phyloP scores from a whole-genome alignment of 305 asterid genomes.

The Coffea humblotiana region DNA sequence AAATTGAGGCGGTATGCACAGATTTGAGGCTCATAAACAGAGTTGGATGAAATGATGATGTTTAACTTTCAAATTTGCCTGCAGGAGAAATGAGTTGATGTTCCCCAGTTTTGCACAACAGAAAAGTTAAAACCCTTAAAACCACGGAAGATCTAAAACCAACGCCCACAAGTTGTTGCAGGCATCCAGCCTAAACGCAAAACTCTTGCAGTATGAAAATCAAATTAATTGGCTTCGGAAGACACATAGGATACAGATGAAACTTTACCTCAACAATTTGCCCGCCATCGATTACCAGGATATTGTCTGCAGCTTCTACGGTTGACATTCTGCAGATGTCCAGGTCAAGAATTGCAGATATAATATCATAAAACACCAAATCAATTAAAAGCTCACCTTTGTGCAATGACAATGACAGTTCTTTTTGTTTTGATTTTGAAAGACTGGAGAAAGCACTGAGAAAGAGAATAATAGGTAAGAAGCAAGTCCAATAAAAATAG shows the following conservation, averaged over 20 bases:
- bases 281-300: conserved; percentile 82
- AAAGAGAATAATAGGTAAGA: neutral
- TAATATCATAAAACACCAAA: neutral
- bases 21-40: neutral
- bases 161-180: neutral
- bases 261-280: conserved; percentile 66
- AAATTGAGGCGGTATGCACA: neutral
- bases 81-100: neutral
- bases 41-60: neutral
- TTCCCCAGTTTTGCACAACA: neutral
- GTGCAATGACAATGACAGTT: conserved; percentile 77
- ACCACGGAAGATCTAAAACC: neutral
- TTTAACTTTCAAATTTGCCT: neutral
- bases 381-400: conserved; percentile 44
- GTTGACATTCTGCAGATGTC: conserved; percentile 68
- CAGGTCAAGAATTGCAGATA: neutral
- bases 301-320: conserved; percentile 78
- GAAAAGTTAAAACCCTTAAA: neutral
- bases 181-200: neutral
- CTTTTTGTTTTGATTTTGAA: conserved; percentile 48
- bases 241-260: neutral
- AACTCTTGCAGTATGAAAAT: neutral
- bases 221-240: neutral
- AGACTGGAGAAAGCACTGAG: conserved; percentile 50
- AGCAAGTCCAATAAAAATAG: neutral